These are phyloP conservation scores for Phlyctochytrium bullatum DNA, from an alignment of 192 early-diverging fungal genomes.

Conservation along the genomic window DNA sequence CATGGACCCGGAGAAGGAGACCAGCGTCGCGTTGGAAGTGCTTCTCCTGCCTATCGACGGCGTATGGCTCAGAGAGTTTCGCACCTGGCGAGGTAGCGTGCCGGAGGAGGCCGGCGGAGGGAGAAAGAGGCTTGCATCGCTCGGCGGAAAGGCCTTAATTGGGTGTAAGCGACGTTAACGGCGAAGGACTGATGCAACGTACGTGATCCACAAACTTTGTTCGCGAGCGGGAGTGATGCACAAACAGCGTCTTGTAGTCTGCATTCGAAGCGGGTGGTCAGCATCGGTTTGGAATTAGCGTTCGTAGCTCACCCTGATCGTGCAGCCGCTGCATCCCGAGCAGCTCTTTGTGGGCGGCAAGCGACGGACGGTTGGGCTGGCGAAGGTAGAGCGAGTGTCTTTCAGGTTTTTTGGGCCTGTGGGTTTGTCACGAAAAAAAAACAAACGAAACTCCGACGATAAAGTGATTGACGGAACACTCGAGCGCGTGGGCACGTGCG, in stretches of 20 bases:
- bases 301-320: not conserved
- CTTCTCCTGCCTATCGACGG: too few species aligned
- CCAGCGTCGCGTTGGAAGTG: not conserved
- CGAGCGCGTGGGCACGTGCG: too few species aligned
- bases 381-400: too few species aligned
- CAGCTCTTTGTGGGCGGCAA: not conserved
- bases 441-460: too few species aligned
- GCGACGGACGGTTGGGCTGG: conserved; percentile 1
- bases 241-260: conserved; percentile 32
- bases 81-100: conserved; percentile 11
- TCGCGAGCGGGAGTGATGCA: conserved; percentile 15
- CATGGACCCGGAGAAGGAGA: not conserved
- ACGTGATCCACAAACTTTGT: conserved; percentile 23
- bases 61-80: too few species aligned
- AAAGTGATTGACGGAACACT: too few species aligned
- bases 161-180: conserved; percentile 12
- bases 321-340: not conserved
- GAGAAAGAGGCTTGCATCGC: not conserved
- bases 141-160: not conserved
- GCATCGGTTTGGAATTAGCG: not conserved
- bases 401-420: too few species aligned
- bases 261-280: not conserved
- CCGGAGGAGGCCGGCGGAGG: conserved; percentile 10
- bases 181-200: not conserved
- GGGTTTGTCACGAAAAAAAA: too few species aligned